These are phyloP conservation scores for Tuber microsphaerosporum DNA, from an alignment of 495 filamentous ascomycete species.

Conservation along the genomic window DNA sequence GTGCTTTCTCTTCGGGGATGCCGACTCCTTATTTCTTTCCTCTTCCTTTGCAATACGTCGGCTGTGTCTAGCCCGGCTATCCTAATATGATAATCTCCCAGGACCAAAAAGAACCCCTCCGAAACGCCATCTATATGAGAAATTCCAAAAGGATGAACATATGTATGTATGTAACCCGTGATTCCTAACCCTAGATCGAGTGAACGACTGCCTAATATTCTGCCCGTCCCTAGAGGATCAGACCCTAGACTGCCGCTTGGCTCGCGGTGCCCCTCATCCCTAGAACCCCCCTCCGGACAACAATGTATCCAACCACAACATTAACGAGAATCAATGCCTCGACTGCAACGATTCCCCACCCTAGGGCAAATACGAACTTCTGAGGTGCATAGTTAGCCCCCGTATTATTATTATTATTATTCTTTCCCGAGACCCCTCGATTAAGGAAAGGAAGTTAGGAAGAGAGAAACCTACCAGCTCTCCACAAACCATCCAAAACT, in stretches of 20 bases:
- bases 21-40: background rate
- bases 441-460: background rate
- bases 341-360: conserved; percentile 26
- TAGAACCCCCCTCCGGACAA: conserved; percentile 11
- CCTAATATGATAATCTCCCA: background rate
- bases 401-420: background rate
- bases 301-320: conserved; percentile 22
- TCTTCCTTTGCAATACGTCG: background rate
- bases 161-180: background rate
- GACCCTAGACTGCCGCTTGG: background rate
- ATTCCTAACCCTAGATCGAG: background rate
- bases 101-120: background rate
- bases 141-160: background rate
- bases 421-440: conserved; percentile 5
- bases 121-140: conserved; percentile 8
- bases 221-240: background rate
- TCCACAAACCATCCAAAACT: conserved; percentile 31
- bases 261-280: background rate
- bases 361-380: conserved; percentile 31
- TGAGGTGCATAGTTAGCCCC: conserved; percentile 2
- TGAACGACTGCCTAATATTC: conserved; percentile 5
- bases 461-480: conserved; percentile 19
- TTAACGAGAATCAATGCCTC: conserved; percentile 35
- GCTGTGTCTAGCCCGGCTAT: background rate
- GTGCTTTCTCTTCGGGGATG: too few species aligned